phyloP scores from a whole-genome alignment of 805 yeast genomes.

The Kregervanrija fluxuum region DNA sequence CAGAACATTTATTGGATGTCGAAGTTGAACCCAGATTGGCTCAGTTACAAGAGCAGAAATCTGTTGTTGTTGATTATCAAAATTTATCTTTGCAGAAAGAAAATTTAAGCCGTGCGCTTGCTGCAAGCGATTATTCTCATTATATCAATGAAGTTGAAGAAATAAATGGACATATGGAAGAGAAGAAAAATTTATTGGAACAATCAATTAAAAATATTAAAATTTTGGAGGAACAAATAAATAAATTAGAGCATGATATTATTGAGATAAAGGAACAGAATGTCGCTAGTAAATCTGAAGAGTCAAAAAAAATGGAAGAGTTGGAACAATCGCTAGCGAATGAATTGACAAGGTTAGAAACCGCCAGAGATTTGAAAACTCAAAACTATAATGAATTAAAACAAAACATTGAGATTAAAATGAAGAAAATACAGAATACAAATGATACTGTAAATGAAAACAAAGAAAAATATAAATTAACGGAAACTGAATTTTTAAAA shows the following conservation, averaged over 20 bases:
- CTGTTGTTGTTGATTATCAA: constrained; percentile 78
- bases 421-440: constrained; percentile 28
- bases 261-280: constrained; percentile 40
- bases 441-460: constrained; percentile 5
- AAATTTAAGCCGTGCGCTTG: constrained; percentile 61
- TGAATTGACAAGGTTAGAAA: constrained; percentile 58
- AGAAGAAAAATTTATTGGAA: constrained; percentile 25
- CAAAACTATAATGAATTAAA: constrained; percentile 54
- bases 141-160: constrained; percentile 19
- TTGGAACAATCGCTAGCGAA: constrained; percentile 51
- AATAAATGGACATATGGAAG: constrained; percentile 26
- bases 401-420: constrained; percentile 24
- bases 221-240: constrained; percentile 36
- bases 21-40: constrained; percentile 92
- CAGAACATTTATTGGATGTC: constrained; percentile 62
- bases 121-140: constrained; percentile 62
- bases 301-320: constrained; percentile 51
- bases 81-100: constrained; percentile 77
- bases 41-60: constrained; percentile 71
- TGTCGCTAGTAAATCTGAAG: constrained; percentile 54
- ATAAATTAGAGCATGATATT: constrained; percentile 48
- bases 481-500: constrained; percentile 38
- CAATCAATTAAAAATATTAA: constrained; percentile 18
- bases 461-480: constrained; percentile 28
- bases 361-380: constrained; percentile 49